Evolutionary conservation across 1,284 basidiomycete species (phyloP), one percentile per base, ranked within the genome.

Genomic region (Phellinidium pouzarii): DNA sequence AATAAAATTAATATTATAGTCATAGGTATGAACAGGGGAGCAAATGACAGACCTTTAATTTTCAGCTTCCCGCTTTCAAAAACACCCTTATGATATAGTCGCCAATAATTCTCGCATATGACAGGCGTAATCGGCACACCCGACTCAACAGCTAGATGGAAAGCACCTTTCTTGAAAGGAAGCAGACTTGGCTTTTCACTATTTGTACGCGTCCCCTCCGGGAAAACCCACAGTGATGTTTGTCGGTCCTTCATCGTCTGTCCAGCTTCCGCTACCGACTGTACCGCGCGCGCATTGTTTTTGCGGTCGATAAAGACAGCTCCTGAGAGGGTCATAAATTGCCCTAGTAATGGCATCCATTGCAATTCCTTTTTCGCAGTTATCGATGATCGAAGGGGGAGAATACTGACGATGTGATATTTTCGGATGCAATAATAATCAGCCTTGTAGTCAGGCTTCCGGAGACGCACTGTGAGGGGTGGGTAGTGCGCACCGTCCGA

Each of bases 141-240:
- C 5, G 87, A 85, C 69, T 96, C 87, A 12, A 98, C 77, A 11
- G 96, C 95, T 34, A 98, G 78, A 65, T 99, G 93, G 77, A 99
- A 99, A 0, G 94, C 94, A 37, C 96, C 96, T 71, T 97, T 99
- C 74, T 99, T 99, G 74, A 99, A 89, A 0, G 92, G 87, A 2
- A 93, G 75, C 64, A 97, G 69, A 29, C 78, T 75, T 6, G 84
- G 77, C 42, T 76, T 71, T 58, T 82, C 73, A n/a, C 77, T 75
- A 53, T 78, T 77, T 22, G 88, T 83, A 22, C 96, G 81, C 2
- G 94, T 97, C 31, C 94, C 93, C 69, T 96, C 94, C 1, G 93
- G 91, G 70, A 91, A 96, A 64, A 96, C 82, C 86, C 89, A 94
- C 46, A 96, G 71, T 5, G 90, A 92, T 26, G 89, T 76, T 63